These are phyloP conservation scores for Selaginella moellendorffii DNA, from an alignment of 75 land plant genomes.

Conservation along the genomic window DNA sequence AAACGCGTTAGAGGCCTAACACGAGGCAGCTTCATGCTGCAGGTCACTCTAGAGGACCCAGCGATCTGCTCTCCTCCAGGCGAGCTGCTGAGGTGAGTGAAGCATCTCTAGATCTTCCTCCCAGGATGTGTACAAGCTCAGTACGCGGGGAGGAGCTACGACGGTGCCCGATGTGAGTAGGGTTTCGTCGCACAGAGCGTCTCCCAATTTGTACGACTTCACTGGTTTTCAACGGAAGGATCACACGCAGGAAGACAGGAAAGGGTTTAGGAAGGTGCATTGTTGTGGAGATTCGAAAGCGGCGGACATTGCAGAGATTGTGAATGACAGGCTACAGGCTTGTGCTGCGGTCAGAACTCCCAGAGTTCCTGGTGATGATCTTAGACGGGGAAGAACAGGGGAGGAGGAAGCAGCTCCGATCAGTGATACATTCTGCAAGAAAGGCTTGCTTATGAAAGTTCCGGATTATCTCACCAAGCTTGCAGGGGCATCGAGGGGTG, in stretches of 20 bases:
- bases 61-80: no score
- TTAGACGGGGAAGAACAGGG: not conserved
- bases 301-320: not conserved
- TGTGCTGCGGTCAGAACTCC: not conserved
- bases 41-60: no score
- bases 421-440: not conserved
- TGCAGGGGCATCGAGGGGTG: not conserved
- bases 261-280: not conserved
- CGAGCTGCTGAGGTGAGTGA: not conserved
- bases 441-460: conserved; percentile 4
- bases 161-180: not conserved
- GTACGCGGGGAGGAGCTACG: no score
- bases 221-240: not conserved
- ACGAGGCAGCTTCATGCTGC: no score
- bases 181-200: not conserved
- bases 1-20: no score
- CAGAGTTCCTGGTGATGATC: conserved; percentile 9
- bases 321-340: not conserved
- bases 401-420: not conserved
- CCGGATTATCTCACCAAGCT: not conserved
- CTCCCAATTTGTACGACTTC: not conserved
- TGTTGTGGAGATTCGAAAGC: not conserved
- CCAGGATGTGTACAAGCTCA: no score
- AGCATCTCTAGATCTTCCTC: not conserved
- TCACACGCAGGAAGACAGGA: not conserved